Conservation (phyloP, 495 filamentous ascomycete genomes). For the Trichocladium uniseriatum region DNA sequence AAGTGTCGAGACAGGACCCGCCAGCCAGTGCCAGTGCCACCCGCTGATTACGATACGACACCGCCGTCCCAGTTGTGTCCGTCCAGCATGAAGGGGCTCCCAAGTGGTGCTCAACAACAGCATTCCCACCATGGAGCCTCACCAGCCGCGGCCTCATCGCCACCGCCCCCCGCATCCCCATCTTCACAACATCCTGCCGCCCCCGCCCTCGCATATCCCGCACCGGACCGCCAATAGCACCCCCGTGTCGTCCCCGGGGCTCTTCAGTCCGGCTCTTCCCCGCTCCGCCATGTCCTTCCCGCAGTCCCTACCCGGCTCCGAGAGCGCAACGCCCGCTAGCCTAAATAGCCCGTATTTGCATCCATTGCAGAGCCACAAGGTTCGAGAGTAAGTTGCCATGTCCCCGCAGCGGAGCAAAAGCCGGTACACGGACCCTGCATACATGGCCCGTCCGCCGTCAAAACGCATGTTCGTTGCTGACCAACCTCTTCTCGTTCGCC, state of each 20-base stretch:
- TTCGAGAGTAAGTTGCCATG: conserved; percentile 41
- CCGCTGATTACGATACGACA: conserved; percentile 8
- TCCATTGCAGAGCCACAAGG: conserved; percentile 53
- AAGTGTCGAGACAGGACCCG: not conserved
- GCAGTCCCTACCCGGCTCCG: conserved; percentile 31
- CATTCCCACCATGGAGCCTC: conserved; percentile 27
- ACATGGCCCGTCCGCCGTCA: no score
- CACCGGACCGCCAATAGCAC: conserved; percentile 53
- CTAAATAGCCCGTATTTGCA: conserved; percentile 52
- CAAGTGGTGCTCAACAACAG: conserved; percentile 13
- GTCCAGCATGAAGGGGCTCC: conserved; percentile 26
- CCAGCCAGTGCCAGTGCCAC: conserved; percentile 5
- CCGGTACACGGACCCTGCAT: not conserved
- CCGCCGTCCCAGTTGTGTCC: not conserved
- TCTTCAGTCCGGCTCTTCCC: conserved; percentile 47
- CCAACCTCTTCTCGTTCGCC: not conserved
- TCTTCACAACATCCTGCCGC: conserved; percentile 30
- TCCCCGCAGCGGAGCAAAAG: not conserved
- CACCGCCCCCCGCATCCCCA: conserved; percentile 30
- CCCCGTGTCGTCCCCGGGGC: conserved; percentile 56
- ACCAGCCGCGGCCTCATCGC: conserved; percentile 20
- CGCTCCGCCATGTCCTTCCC: conserved; percentile 31
- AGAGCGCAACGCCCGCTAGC: conserved; percentile 37
- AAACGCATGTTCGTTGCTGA: no score
- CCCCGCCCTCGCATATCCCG: conserved; percentile 22